Evolutionary conservation across 768 basidiomycete genomes (phyloP), one percentile per base, ranked within the genome.

Genomic region (Lanmaoa rubissima): DNA sequence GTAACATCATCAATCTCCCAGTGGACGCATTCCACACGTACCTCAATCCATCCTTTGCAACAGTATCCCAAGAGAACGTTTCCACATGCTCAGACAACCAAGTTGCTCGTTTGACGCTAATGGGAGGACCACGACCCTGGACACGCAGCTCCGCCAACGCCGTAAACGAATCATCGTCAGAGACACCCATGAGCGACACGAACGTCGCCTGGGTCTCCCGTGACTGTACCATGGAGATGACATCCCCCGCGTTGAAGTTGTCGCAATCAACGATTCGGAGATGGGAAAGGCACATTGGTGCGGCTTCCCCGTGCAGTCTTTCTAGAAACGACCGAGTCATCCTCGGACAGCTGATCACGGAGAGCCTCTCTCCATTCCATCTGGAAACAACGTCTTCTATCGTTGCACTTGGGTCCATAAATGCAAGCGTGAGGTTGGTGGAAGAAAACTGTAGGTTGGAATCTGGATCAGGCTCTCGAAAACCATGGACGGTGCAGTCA

Each of bases 11-110:
- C 45, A 59, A 39, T 13, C 19, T 47, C 31, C 28, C 36, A 0
- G 14, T 12, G 14, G 51, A 47, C 14, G 36, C 47, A 32, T 61
- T 48, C 59, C 59, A 61, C 31, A 51, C 13, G 11, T 60, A 61
- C 52, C 40, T 53, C 26, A 43, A 7, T 0, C 59, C 52, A 21
- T 61, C 52, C 44, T n/a, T 60, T 1, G 52, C 48, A 26, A 60
- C 40, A 0, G 58, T 60, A 32, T 61, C 53, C 59, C 58, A 61
- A 14, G 40, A 47, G 10, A 61, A 61, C 17, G 17, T 19, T 5
- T 13, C 35, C 24, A 61, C 44, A 51, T 61, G 58, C n/a, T 42
- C 35, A 7, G 44, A 48, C 44, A 61, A 21, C 59, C 59, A 60
- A 12, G 5, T 34, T 13, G 40, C 58, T 38, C 40, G 48, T 16